Percentiles rank a stretch among this genome's conserved stretches.
Conservation (phyloP, 169 alveolate genomes). For the Cryptosporidium ryanae region DNA sequence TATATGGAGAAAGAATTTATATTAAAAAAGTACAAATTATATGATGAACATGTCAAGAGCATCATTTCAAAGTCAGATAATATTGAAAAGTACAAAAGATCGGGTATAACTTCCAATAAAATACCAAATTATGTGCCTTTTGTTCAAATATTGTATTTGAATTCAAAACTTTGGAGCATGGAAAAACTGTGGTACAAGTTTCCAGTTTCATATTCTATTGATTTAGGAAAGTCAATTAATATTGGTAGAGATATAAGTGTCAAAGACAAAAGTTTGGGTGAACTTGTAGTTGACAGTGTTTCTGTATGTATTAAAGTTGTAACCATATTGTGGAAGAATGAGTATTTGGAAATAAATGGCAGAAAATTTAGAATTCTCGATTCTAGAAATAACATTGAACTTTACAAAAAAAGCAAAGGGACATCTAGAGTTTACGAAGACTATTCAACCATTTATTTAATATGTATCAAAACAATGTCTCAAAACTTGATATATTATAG, state of each 20-base stretch:
- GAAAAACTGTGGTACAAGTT: constrained; percentile 21
- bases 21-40: not conserved
- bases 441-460: constrained; percentile 45
- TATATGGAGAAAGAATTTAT: not conserved
- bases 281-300: constrained; percentile 16
- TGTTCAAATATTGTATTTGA: constrained; percentile 21
- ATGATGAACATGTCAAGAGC: not conserved
- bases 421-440: constrained; percentile 38
- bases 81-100: not conserved
- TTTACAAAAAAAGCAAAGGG: constrained; percentile 23
- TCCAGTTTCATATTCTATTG: constrained; percentile 32
- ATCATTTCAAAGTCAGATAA: not conserved
- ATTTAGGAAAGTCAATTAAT: constrained; percentile 1
- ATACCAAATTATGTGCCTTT: constrained; percentile 27
- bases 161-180: constrained; percentile 33
- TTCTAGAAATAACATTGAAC: constrained; percentile 11
- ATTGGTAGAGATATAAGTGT: constrained; percentile 16
- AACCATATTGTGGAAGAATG: constrained; percentile 41
- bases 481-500: constrained; percentile 29
- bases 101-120: not conserved
- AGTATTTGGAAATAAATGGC: constrained; percentile 17
- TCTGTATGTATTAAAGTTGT: constrained; percentile 49
- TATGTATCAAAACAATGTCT: constrained; percentile 36
- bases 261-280: not conserved
- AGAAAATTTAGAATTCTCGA: constrained; percentile 30